Conservation (phyloP, 225 moss, liverwort and hornwort species). For the Pseudoscleropodium purum region DNA sequence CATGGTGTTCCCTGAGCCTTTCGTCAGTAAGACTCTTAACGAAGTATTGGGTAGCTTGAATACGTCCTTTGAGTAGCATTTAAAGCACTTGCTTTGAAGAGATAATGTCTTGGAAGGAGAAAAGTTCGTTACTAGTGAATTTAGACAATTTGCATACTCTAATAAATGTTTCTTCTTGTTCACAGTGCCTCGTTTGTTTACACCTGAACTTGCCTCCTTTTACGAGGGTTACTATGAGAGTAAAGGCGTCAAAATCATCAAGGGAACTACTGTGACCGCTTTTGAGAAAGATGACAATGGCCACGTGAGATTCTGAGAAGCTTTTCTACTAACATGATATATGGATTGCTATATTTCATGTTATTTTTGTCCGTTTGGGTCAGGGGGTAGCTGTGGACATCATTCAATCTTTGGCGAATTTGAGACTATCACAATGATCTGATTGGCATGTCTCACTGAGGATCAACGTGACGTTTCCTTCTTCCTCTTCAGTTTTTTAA, state of each 20-base stretch:
- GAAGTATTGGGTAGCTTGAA: not conserved
- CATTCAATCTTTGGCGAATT: not conserved
- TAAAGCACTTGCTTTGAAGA: not conserved
- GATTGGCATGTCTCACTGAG: not conserved
- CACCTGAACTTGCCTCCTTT: conserved; percentile 40
- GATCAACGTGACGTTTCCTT: not conserved
- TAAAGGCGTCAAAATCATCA: conserved; percentile 39
- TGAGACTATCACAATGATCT: not conserved
- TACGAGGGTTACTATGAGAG: conserved; percentile 46
- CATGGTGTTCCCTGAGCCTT: conserved; percentile 51
- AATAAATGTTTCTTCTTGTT: not conserved
- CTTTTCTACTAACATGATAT: not conserved
- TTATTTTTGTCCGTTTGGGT: not conserved
- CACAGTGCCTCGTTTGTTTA: conserved; percentile 45
- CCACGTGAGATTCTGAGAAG: conserved; percentile 15
- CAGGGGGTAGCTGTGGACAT: not conserved
- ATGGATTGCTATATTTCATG: not conserved
- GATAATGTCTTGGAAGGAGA: not conserved
- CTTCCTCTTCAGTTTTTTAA: not conserved
- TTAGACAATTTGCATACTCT: not conserved
- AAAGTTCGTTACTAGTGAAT: not conserved
- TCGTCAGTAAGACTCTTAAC: not conserved
- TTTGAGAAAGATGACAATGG: conserved; percentile 41
- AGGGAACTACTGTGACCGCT: conserved; percentile 32
- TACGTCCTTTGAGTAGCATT: not conserved